Percentiles rank a stretch among this genome's conserved stretches.
phyloP scores from a whole-genome alignment of 768 basidiomycete genomes.

The Boletus tomentosulus region DNA sequence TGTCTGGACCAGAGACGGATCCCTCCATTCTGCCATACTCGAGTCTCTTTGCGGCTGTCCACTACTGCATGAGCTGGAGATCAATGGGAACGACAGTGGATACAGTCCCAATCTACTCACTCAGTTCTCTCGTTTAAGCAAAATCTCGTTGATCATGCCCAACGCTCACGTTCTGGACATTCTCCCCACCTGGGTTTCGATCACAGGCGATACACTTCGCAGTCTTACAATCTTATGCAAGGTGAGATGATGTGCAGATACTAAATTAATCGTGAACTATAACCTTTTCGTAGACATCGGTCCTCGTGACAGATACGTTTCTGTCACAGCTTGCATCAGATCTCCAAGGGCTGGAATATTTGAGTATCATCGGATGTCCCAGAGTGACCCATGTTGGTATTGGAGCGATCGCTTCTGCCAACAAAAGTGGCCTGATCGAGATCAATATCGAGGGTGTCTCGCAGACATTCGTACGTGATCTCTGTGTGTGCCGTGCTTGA shows the following conservation, averaged over 20 bases:
- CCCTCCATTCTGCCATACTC: constrained; percentile 58
- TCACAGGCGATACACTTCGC: constrained; percentile 43
- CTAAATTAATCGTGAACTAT: neutral
- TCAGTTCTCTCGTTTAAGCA: constrained; percentile 47
- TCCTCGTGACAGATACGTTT: constrained; percentile 53
- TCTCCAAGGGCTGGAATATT: constrained; percentile 48
- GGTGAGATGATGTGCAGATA: constrained; percentile 33
- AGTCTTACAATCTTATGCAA: constrained; percentile 68
- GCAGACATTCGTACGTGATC: constrained; percentile 48
- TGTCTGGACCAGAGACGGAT: constrained; percentile 79
- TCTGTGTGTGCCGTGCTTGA: neutral
- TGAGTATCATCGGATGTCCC: constrained; percentile 64
- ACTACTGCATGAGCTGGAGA: constrained; percentile 54
- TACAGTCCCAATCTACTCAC: constrained; percentile 48
- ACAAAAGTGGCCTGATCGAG: constrained; percentile 42
- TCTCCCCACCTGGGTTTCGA: constrained; percentile 48
- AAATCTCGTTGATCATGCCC: constrained; percentile 74
- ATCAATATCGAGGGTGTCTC: constrained; percentile 64
- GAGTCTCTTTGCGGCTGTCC: constrained; percentile 42
- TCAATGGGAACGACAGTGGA: constrained; percentile 59
- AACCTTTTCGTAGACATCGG: constrained; percentile 43
- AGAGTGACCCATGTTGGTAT: constrained; percentile 64
- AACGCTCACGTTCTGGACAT: constrained; percentile 47
- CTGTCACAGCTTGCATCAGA: constrained; percentile 47
- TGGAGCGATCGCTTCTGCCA: constrained; percentile 45